Evolutionary conservation across 176 grass and related monocot genomes (phyloP).

Genomic region (Oryza australiensis): DNA sequence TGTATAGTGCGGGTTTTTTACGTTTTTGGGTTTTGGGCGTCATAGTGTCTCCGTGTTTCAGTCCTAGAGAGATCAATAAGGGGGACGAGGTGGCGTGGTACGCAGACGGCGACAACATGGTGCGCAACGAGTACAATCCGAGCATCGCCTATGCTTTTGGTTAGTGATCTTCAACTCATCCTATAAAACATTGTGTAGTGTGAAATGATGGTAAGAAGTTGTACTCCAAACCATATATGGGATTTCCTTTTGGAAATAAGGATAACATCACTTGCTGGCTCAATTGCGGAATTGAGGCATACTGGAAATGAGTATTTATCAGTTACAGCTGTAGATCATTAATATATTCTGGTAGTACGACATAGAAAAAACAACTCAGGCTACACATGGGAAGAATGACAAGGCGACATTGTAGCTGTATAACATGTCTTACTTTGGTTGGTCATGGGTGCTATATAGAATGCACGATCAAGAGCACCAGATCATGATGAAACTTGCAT

Average conservation of each 20-base stretch:
- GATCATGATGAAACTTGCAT: neutral
- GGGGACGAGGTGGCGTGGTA: constrained; percentile 98
- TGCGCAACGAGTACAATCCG: constrained; percentile 86
- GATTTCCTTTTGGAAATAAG: constrained; percentile 5
- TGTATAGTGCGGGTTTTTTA: neutral
- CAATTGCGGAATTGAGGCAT: neutral
- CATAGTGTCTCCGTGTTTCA: constrained; percentile 28
- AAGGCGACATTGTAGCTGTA: neutral
- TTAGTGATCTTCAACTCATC: constrained; percentile 26
- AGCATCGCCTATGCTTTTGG: constrained; percentile 89
- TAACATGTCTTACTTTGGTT: neutral
- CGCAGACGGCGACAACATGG: constrained; percentile 82
- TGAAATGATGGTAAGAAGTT: neutral
- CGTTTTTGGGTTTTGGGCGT: constrained; percentile 25
- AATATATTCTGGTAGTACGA: neutral
- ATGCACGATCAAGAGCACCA: constrained; percentile 9
- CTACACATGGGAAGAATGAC: neutral
- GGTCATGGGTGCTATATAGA: neutral
- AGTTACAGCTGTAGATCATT: neutral
- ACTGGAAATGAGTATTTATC: neutral
- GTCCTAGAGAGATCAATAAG: constrained; percentile 94
- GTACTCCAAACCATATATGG: neutral
- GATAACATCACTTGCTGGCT: constrained; percentile 9
- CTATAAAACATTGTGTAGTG: no score
- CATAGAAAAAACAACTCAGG: neutral